A percentile compares a stretch with the other conserved stretches of the same genome.
Conservation (phyloP, 2,329 filamentous ascomycete genomes). For the Colletotrichum eleusines region DNA sequence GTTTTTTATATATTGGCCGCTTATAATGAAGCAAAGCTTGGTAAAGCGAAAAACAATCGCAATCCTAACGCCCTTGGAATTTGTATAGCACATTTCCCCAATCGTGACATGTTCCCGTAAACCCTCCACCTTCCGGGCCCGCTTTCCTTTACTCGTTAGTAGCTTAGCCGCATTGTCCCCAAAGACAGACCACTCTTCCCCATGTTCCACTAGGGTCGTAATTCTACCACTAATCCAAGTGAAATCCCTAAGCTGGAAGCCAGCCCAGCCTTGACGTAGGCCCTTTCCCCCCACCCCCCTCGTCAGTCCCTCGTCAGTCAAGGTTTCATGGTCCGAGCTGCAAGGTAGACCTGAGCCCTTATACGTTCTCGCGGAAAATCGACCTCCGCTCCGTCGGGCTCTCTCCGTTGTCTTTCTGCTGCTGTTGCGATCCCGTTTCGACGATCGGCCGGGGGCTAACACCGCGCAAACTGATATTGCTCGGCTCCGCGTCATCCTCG, state of each 20-base stretch:
- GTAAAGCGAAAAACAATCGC: slow-evolving; percentile 6
- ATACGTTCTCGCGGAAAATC: slow-evolving; percentile 78
- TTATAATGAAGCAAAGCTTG: background rate
- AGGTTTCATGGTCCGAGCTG: background rate
- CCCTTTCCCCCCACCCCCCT: background rate
- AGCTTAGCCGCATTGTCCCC: slow-evolving; percentile 9
- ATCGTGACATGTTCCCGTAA: slow-evolving; percentile 32
- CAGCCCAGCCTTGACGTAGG: background rate
- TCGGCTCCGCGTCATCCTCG: slow-evolving; percentile 74
- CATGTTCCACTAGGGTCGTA: too few relatives aligned
- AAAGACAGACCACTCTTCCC: background rate
- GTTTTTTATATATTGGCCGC: slow-evolving; percentile 19
- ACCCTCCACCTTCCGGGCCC: slow-evolving; percentile 22
- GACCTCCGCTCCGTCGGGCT: slow-evolving; percentile 77
- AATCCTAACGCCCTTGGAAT: slow-evolving; percentile 35
- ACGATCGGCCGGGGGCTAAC: slow-evolving; percentile 81
- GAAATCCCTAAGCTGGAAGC: background rate
- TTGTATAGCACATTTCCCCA: slow-evolving; percentile 14
- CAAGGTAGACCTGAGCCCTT: slow-evolving; percentile 38
- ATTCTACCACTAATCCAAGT: background rate
- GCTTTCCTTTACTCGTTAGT: slow-evolving; percentile 39
- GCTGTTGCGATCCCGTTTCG: slow-evolving; percentile 53
- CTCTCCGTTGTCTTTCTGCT: slow-evolving; percentile 57
- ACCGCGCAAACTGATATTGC: slow-evolving; percentile 72
- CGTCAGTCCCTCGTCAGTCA: background rate